Conservation (phyloP, 1,284 basidiomycete species). For the Psilocybe mexicana region DNA sequence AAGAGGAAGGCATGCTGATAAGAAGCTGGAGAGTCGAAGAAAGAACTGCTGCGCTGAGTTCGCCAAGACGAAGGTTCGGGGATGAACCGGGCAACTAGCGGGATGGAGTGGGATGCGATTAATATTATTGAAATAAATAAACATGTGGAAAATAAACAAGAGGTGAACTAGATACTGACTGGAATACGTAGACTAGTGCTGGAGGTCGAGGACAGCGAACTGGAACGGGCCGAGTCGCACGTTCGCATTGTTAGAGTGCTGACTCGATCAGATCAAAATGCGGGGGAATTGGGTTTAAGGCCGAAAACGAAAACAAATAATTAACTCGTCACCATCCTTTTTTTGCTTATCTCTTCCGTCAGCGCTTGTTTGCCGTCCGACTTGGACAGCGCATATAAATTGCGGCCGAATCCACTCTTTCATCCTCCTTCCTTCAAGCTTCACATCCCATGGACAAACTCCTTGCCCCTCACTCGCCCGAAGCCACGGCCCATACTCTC, state of each 20-base stretch:
- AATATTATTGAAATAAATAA: not conserved
- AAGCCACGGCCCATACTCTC: conserved; percentile 69
- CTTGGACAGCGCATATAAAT: conserved; percentile 8
- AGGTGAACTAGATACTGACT: too few species aligned
- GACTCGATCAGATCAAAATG: conserved; percentile 16
- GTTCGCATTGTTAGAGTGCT: conserved; percentile 13
- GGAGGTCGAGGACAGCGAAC: not conserved
- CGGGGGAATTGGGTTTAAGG: conserved; percentile 24
- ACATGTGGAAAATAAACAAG: too few species aligned
- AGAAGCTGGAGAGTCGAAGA: not conserved
- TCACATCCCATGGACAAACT: conserved; percentile 60
- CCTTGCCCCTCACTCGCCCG: conserved; percentile 69
- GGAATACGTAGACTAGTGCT: not conserved
- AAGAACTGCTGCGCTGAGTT: conserved; percentile 4
- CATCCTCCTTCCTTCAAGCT: conserved; percentile 10
- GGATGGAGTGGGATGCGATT: conserved; percentile 4
- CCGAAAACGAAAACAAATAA: conserved; percentile 12
- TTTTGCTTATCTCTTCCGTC: conserved; percentile 14
- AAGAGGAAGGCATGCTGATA: conserved; percentile 1
- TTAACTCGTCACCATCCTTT: conserved; percentile 26
- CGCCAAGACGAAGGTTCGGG: conserved; percentile 12
- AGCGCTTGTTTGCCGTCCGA: conserved; percentile 16
- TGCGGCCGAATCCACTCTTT: conserved; percentile 8
- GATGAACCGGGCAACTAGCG: conserved; percentile 3
- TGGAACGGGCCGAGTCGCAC: conserved; percentile 19